Base-by-base conservation (phyloP, 2,329 filamentous ascomycete genomes). In the Penicillium sp. region DNA sequence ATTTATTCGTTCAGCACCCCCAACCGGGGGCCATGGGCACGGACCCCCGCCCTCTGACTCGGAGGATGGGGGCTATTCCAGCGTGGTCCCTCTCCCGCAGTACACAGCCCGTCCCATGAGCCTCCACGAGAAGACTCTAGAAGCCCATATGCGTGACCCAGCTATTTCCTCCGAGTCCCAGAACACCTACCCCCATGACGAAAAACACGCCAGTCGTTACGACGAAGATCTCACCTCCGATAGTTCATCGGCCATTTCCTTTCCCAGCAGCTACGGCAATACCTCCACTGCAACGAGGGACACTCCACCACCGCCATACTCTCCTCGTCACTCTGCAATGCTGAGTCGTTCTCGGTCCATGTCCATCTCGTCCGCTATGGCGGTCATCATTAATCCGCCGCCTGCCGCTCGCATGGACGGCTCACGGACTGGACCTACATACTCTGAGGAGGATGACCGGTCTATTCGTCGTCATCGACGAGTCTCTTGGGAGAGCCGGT, bases 251-350 rank as follows among this genome's bases (percentile, higher is more conserved):
- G 69, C 72, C 12, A 66, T 76, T 50, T 78, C 76, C 10, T 74
- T 75, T 52, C 74, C 75, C 2, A 78, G 75, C 61, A 77, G 74
- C 51, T 77, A 76, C 61, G 76, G 76, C 7, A 77, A 78, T 56
- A 78, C 76, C 3, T 78, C 76, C 0, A 78, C 76, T 3, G 76
- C 75, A 9, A 78, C 76, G 6, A 64, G 74, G 17, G 75, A 77
- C 37, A 77, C 76, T 0, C 76, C 75, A 2, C 76, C 76, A 4
- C 76, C 76, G 31, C 74, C 76, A 9, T 78, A 78, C 52, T 77
- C 75, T 2, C 67, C 72, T 2, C 67, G 67, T 27, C 67, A 64
- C n/a, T 66, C 63, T 0, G 56, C 61, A 3, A 71, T 71, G 41
- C 61, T 70, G 15, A 58, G 67, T 21, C 69, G 70, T 17, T 72